Evolutionary conservation across 1,284 basidiomycete species (phyloP).

Genomic region (Ustilago bromivora): DNA sequence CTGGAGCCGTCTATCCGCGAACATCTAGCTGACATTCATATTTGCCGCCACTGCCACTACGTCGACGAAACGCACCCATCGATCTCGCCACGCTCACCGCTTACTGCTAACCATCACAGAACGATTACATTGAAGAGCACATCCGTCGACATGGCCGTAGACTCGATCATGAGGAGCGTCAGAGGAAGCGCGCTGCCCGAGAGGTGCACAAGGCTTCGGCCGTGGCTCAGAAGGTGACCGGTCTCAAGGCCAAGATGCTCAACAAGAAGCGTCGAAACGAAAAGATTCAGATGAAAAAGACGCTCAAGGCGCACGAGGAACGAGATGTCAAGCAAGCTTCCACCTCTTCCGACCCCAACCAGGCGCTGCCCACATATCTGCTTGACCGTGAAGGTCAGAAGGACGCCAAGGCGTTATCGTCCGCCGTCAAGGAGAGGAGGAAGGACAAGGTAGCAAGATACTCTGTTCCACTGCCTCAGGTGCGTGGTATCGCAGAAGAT

Average conservation of each 20-base stretch:
- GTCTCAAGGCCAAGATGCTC: slow-evolving; percentile 96
- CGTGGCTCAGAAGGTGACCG: slow-evolving; percentile 91
- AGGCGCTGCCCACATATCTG: slow-evolving; percentile 78
- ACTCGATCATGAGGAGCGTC: slow-evolving; percentile 69
- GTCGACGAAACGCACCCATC: background rate
- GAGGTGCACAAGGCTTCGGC: slow-evolving; percentile 88
- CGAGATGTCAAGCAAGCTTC: slow-evolving; percentile 81
- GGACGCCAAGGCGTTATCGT: slow-evolving; percentile 96
- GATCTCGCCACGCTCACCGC: background rate
- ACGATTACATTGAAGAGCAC: slow-evolving; percentile 72
- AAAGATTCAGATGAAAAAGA: slow-evolving; percentile 99
- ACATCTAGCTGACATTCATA: background rate
- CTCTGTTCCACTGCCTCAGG: slow-evolving; percentile 94
- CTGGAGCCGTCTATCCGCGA: background rate
- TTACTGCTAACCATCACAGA: slow-evolving; percentile 52
- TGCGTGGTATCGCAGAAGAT: slow-evolving; percentile 97
- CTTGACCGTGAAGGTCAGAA: slow-evolving; percentile 97
- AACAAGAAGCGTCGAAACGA: slow-evolving; percentile 96
- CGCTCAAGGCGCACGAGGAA: slow-evolving; percentile 98
- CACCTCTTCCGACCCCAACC: slow-evolving; percentile 63
- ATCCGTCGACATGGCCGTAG: slow-evolving; percentile 68
- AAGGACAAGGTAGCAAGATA: slow-evolving; percentile 99
- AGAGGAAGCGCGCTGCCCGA: slow-evolving; percentile 90
- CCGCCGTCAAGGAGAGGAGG: slow-evolving; percentile 97
- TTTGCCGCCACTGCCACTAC: slow-evolving; percentile 9